Conservation (phyloP, 177 flowering plant genomes). For the Vitis hybrid region DNA sequence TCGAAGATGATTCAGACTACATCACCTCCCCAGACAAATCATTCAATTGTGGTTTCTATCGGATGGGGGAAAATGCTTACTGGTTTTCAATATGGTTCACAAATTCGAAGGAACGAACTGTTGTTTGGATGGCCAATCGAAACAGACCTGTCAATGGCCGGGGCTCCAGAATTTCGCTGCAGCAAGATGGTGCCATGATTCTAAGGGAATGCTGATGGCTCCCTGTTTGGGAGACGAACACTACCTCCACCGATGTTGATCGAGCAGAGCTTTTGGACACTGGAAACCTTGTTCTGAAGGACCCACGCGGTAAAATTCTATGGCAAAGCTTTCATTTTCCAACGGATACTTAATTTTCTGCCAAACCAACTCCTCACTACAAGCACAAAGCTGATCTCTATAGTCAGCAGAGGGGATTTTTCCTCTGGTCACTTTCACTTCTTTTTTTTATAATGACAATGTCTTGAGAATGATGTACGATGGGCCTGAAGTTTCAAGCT, state of each 20-base stretch:
- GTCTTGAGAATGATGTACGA: constrained; percentile 44
- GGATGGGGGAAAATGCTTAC: constrained; percentile 37
- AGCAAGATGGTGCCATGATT: constrained; percentile 21
- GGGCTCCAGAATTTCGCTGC: constrained; percentile 25
- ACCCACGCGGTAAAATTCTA: constrained; percentile 25
- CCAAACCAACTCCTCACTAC: constrained; percentile 45
- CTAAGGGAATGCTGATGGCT: constrained; percentile 28
- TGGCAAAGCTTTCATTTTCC: constrained; percentile 74
- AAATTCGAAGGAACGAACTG: constrained; percentile 21
- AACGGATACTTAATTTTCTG: constrained; percentile 49
- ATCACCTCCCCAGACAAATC: constrained; percentile 30
- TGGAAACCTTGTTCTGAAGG: constrained; percentile 52
- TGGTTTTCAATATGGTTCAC: constrained; percentile 46
- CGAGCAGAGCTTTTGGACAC: constrained; percentile 37
- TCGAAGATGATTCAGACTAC: too few relatives aligned
- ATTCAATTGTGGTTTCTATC: constrained; percentile 44
- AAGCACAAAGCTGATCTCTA: constrained; percentile 32
- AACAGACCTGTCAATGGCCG: constrained; percentile 34
- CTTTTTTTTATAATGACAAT: constrained; percentile 38
- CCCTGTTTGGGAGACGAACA: constrained; percentile 30
- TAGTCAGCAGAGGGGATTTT: constrained; percentile 18
- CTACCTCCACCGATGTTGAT: constrained; percentile 17
- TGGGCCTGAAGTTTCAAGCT: constrained; percentile 51
- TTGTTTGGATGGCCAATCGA: constrained; percentile 37
- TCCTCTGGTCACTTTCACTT: constrained; percentile 44